These are phyloP conservation scores for Boletus mariae DNA, from an alignment of 1,284 basidiomycete genomes.

Conservation along the genomic window DNA sequence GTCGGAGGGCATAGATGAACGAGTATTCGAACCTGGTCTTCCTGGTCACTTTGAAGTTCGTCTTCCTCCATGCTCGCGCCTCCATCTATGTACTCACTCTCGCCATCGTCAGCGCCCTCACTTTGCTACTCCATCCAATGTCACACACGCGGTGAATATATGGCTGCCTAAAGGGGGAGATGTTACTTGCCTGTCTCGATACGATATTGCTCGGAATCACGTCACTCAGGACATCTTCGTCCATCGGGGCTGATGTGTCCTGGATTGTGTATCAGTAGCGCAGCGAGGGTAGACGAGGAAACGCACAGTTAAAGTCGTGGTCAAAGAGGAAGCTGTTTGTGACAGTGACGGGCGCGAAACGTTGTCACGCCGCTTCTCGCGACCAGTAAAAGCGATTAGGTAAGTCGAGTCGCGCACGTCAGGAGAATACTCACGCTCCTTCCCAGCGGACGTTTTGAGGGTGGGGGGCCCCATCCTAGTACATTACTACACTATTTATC, in stretches of 20 bases:
- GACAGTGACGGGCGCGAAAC: no score
- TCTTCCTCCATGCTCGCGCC: slow-evolving; percentile 52
- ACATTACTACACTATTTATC: no score
- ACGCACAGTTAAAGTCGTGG: slow-evolving; percentile 18
- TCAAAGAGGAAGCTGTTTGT: not conserved
- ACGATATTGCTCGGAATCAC: slow-evolving; percentile 80
- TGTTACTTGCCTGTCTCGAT: slow-evolving; percentile 62
- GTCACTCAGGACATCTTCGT: slow-evolving; percentile 78
- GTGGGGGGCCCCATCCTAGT: no score
- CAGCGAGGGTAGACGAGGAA: not conserved
- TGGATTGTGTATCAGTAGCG: slow-evolving; percentile 4
- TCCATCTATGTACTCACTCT: slow-evolving; percentile 61
- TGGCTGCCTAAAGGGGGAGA: not conserved
- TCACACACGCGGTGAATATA: slow-evolving; percentile 13
- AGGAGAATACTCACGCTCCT: no score
- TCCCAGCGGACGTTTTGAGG: no score
- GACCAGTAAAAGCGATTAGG: no score
- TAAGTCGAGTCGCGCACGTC: no score
- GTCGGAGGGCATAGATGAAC: slow-evolving; percentile 7
- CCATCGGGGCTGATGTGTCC: slow-evolving; percentile 34
- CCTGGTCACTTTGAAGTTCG: slow-evolving; percentile 59
- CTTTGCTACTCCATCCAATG: slow-evolving; percentile 48
- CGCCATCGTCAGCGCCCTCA: slow-evolving; percentile 58
- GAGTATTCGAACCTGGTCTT: slow-evolving; percentile 37
- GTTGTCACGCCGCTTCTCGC: no score